Evolutionary conservation across 116 monocot species (phyloP).

Genomic region (Phalaenopsis hybrid): DNA sequence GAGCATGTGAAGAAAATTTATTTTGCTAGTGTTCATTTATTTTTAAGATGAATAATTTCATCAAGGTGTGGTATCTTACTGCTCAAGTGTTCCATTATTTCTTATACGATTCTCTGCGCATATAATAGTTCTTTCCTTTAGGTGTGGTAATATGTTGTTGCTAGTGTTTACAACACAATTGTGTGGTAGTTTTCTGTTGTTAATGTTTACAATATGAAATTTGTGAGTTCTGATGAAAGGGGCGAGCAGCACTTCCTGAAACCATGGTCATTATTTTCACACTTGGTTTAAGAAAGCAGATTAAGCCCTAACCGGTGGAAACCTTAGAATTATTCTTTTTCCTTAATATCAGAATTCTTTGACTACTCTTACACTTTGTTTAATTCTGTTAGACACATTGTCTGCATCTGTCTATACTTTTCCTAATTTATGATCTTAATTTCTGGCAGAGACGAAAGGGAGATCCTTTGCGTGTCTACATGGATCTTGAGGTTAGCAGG

Average conservation of each 20-base stretch:
- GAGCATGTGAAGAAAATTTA: background rate
- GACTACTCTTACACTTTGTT: background rate
- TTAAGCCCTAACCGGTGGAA: background rate
- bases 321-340: background rate
- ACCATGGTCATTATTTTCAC: background rate
- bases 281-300: background rate
- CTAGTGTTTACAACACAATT: background rate
- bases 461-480: constrained; percentile 80
- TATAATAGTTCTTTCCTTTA: background rate
- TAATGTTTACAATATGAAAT: background rate
- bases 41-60: constrained; percentile 1
- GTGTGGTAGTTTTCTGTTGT: background rate
- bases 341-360: background rate
- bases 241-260: background rate
- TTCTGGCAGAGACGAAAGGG: constrained; percentile 58
- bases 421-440: background rate
- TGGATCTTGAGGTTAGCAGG: constrained; percentile 77
- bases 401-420: background rate
- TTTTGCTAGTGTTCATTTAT: background rate
- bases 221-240: background rate
- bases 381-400: background rate
- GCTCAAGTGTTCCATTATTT: background rate
- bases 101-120: background rate
- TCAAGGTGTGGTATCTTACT: background rate
- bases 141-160: background rate